Base-by-base conservation (phyloP, 1,284 basidiomycete species). In the Ganoderma meredithae region DNA sequence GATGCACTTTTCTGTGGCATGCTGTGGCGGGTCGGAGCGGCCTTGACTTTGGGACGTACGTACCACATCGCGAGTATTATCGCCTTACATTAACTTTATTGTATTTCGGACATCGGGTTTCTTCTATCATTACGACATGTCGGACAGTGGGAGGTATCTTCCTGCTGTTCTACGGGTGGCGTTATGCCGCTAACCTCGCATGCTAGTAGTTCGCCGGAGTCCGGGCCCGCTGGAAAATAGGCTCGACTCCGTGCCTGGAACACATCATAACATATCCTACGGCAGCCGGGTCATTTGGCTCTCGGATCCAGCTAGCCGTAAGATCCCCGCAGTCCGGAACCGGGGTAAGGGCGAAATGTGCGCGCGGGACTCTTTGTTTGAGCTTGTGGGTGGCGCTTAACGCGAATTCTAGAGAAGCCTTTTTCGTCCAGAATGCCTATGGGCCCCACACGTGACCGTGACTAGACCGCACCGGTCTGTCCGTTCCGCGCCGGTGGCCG, bases 351-450 rank as follows among this genome's bases (percentile, higher is more conserved):
- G 17, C 36, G 31, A 39, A 33, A 55, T n/a, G 22, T 39, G 55
- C 31, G 33, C 36, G 25, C 36, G 17, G 33, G 62, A 61, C 47
- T 49, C 36, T 12, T 69, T 72, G 69, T 72, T 72, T 72, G 69
- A 68, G 64, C 65, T 70, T 72, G 66, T 71, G 71, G 68, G 70
- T 67, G 69, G 65, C 65, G 65, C 52, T 60, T 44, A 56, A 52
- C 39, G 27, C 9, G 52, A 39, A 66, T 66, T 74, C 71, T 68
- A 70, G 73, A 64, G 68, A 39, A 53, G 67, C 69, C 71, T 62
- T 63, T 69, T 70, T 69, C 55, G 71, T 66, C 71, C 69, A 71
- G 71, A 72, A 72, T 71, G 67, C 58, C 63, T 66, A 60, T 68
- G 22, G 65, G 22, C 65, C 62, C 65, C 39, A 44, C 73, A 72